phyloP scores from a whole-genome alignment of 148 eudicot species.

The Nepenthes gracilis region DNA sequence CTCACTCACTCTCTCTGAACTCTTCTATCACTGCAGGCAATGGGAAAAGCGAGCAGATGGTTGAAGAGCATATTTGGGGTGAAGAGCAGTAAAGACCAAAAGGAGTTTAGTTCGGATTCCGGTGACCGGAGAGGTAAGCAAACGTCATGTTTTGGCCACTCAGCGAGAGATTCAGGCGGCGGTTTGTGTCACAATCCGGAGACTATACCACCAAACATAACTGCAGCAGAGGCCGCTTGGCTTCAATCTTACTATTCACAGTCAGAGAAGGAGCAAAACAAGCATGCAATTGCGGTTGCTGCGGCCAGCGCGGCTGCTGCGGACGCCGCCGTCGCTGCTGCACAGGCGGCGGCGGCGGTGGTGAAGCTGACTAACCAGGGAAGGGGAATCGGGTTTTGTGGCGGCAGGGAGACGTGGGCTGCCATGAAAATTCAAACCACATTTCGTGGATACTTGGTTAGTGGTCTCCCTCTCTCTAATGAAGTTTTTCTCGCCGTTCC shows the following conservation, averaged over 20 bases:
- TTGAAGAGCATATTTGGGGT: no score
- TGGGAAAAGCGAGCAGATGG: no score
- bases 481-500: not conserved
- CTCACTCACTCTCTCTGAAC: no score
- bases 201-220: constrained; percentile 35
- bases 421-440: constrained; percentile 60
- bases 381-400: constrained; percentile 21
- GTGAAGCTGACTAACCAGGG: constrained; percentile 60
- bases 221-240: constrained; percentile 51
- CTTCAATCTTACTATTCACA: constrained; percentile 36
- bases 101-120: no score
- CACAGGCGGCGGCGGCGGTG: constrained; percentile 69
- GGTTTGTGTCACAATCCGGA: constrained; percentile 28
- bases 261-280: constrained; percentile 38
- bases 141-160: constrained; percentile 7
- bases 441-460: constrained; percentile 71
- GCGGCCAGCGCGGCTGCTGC: constrained; percentile 76
- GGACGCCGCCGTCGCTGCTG: constrained; percentile 78
- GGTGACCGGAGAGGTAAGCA: no score
- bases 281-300: constrained; percentile 71
- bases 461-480: no score
- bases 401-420: constrained; percentile 29
- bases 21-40: no score
- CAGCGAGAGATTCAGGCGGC: constrained; percentile 4
- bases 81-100: no score